Evolutionary conservation across 768 basidiomycete genomes (phyloP), one percentile per base, ranked within the genome.

Genomic region (Leucosporidium yakuticum): DNA sequence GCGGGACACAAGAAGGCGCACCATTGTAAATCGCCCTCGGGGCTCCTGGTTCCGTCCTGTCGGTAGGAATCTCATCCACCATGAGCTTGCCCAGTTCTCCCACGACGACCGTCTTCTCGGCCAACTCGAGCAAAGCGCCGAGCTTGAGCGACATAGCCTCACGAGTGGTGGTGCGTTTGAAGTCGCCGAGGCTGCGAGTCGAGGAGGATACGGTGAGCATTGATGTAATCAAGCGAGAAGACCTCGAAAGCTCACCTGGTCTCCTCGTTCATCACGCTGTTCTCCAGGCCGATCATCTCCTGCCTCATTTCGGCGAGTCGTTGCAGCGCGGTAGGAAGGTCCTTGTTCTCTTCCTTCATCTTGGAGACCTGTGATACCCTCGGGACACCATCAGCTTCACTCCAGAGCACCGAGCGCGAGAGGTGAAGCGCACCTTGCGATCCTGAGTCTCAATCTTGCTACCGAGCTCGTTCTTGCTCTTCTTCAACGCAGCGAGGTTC

Each of bases 321-420:
- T 71, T 78, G 77, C 69, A 77, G 75, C 39, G 77, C 78, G 7
- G 62, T 71, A 62, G 78, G 78, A 54, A 81, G 67, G 61, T 78
- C 78, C 74, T 82, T 82, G 74, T 81, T 79, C 74, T 82, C 81
- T 27, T 80, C 78, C 62, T 77, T 78, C 80, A 81, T 82, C 75
- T 81, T 81, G 23, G 68, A 64, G 0, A 68, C 64, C 64, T 69
- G 39, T 20, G 20, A n/a, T 8, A 1, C n/a, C 5, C 25, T 4
- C 4, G 2, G 14, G 3, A 25, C 4, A 36, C 8, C 25, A 36
- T 57, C 55, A 57, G 55, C 32, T 32, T 21, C 19, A 27, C 55
- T 3, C 21, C 17, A 31, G 14, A 44, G 17, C 11, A 8, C 14
- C 39, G 39, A 36, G 39, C 39, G 21, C 25, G n/a, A 17, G 17